Conservation (phyloP, 495 filamentous ascomycete genomes). For the Lepidopterella palustris region DNA sequence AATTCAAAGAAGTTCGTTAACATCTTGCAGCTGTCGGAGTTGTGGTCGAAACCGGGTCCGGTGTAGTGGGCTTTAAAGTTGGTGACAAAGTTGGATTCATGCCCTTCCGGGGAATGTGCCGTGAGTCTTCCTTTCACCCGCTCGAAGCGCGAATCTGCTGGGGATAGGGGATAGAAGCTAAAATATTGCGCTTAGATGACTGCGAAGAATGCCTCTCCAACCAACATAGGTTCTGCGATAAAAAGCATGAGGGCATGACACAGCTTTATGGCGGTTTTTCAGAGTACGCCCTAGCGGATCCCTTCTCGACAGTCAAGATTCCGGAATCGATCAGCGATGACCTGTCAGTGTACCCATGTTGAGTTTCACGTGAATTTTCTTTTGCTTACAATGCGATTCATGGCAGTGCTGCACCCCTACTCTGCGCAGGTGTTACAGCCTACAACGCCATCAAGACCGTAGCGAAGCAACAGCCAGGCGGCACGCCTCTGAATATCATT, state of each 20-base stretch:
- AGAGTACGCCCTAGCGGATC: background rate
- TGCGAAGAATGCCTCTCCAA: background rate
- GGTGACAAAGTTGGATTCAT: background rate
- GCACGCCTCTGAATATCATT: constrained; percentile 1
- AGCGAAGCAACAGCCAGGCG: background rate
- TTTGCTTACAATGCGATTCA: background rate
- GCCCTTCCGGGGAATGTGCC: background rate
- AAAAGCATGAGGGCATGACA: background rate
- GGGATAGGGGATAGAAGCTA: no score
- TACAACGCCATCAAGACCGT: background rate
- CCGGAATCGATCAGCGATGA: background rate
- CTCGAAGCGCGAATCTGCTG: no score
- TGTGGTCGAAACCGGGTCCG: background rate
- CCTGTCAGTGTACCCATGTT: background rate
- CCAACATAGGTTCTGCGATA: background rate
- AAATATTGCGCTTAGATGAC: background rate
- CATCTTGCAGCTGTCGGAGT: background rate
- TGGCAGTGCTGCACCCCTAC: background rate
- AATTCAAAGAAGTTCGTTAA: background rate
- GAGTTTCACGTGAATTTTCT: background rate
- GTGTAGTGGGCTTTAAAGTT: background rate
- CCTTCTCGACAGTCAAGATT: constrained; percentile 1
- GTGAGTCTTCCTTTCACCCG: background rate
- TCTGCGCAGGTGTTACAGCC: constrained; percentile 2
- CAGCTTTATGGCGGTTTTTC: background rate